phyloP scores from a whole-genome alignment of 352 stramenopile genomes.

The Phytophthora idaei region DNA sequence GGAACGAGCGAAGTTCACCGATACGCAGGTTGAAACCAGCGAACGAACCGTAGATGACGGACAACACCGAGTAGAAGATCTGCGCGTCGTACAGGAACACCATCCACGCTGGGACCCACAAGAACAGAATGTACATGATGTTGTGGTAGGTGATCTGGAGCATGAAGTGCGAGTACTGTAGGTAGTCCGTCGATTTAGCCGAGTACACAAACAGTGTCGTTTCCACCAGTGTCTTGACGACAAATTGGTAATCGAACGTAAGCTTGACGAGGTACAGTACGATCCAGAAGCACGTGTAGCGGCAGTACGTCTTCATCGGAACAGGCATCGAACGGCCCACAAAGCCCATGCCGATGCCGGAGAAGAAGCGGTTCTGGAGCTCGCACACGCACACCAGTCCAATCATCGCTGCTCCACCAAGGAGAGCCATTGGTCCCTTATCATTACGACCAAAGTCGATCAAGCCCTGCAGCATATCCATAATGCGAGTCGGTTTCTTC shows the following conservation, averaged over 20 bases:
- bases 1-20: slow-evolving; percentile 85
- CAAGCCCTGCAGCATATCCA: slow-evolving; percentile 59
- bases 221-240: slow-evolving; percentile 82
- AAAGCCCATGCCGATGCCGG: slow-evolving; percentile 75
- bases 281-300: slow-evolving; percentile 87
- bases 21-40: slow-evolving; percentile 86
- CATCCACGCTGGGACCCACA: slow-evolving; percentile 86
- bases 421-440: slow-evolving; percentile 36
- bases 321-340: slow-evolving; percentile 80
- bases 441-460: slow-evolving; percentile 48
- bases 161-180: slow-evolving; percentile 87
- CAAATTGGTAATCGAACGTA: slow-evolving; percentile 88
- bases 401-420: slow-evolving; percentile 63
- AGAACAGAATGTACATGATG: slow-evolving; percentile 77
- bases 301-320: slow-evolving; percentile 73
- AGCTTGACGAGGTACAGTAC: slow-evolving; percentile 77
- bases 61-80: slow-evolving; percentile 86
- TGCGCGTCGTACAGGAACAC: slow-evolving; percentile 88
- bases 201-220: slow-evolving; percentile 88
- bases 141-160: slow-evolving; percentile 82
- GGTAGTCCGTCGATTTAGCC: slow-evolving; percentile 62
- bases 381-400: slow-evolving; percentile 70
- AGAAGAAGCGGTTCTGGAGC: slow-evolving; percentile 73
- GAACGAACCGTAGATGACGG: slow-evolving; percentile 80
- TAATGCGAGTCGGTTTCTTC: slow-evolving; percentile 48